A percentile compares a stretch with the other conserved stretches of the same genome.
Evolutionary conservation across 176 grass and related monocot species (phyloP).

Genomic region (Musa itinerans): DNA sequence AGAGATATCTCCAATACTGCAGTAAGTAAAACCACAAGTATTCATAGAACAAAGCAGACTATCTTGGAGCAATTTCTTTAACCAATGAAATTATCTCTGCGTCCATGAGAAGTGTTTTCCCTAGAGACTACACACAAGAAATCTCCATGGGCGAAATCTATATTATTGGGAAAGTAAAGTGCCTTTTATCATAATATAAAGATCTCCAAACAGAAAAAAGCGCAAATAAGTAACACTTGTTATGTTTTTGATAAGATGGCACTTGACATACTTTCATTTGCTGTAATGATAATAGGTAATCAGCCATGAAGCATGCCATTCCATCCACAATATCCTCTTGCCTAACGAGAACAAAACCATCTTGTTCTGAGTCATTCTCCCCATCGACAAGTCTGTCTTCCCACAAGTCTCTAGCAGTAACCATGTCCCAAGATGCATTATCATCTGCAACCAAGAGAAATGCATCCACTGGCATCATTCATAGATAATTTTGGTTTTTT

Average conservation of each 20-base stretch:
- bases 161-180: not conserved
- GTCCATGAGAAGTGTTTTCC: not conserved
- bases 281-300: constrained; percentile 59
- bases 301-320: constrained; percentile 68
- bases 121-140: not conserved
- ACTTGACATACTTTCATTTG: constrained; percentile 47
- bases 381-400: constrained; percentile 45
- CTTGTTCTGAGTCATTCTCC: constrained; percentile 39
- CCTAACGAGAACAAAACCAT: constrained; percentile 76
- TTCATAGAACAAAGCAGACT: too few species aligned
- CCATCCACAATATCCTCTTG: constrained; percentile 79
- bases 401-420: constrained; percentile 58
- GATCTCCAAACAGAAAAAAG: not conserved
- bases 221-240: not conserved
- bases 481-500: too few species aligned
- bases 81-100: not conserved
- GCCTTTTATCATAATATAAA: not conserved
- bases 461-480: not conserved
- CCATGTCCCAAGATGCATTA: constrained; percentile 59
- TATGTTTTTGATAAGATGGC: not conserved
- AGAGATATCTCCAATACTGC: not conserved
- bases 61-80: too few species aligned
- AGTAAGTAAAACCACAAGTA: too few species aligned
- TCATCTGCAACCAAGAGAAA: constrained; percentile 28
- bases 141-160: not conserved